These are phyloP conservation scores for Lolium multiflorum DNA, from an alignment of 176 grass and related monocot species.

Conservation along the genomic window DNA sequence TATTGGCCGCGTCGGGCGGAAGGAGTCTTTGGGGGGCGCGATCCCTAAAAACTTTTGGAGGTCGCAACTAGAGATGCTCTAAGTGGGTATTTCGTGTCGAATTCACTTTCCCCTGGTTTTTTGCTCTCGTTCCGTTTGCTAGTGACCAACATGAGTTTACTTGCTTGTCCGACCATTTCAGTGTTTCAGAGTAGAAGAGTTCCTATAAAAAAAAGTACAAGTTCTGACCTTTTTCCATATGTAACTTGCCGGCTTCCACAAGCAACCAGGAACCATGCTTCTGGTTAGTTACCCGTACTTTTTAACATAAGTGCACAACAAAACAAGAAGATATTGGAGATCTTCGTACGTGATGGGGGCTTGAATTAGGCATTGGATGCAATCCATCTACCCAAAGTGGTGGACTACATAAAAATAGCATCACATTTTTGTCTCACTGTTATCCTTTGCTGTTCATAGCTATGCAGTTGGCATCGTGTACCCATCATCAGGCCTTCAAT, in stretches of 20 bases:
- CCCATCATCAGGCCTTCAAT: conserved; percentile 23
- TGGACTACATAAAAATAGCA: conserved; percentile 45
- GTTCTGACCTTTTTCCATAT: conserved; percentile 12
- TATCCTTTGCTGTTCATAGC: conserved; percentile 15
- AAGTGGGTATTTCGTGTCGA: not conserved
- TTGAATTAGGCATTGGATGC: not conserved
- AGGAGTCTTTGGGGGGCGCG: too few relatives aligned
- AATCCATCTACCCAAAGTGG: conserved; percentile 34
- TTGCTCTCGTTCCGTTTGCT: not conserved
- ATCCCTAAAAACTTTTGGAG: too few relatives aligned
- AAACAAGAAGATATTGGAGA: not conserved
- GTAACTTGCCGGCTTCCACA: not conserved
- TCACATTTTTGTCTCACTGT: conserved; percentile 17
- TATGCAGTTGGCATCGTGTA: not conserved
- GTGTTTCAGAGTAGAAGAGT: not conserved
- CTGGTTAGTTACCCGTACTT: not conserved
- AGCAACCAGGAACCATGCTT: conserved; percentile 19
- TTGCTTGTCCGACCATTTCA: not conserved
- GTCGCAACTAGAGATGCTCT: too few relatives aligned
- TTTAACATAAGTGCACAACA: not conserved
- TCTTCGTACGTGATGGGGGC: not conserved
- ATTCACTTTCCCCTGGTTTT: not conserved
- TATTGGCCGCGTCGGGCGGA: too few relatives aligned
- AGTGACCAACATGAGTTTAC: conserved; percentile 8
- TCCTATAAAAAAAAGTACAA: conserved; percentile 15